Conservation (phyloP, 805 yeast genomes). For the Huiozyma naganishii region DNA sequence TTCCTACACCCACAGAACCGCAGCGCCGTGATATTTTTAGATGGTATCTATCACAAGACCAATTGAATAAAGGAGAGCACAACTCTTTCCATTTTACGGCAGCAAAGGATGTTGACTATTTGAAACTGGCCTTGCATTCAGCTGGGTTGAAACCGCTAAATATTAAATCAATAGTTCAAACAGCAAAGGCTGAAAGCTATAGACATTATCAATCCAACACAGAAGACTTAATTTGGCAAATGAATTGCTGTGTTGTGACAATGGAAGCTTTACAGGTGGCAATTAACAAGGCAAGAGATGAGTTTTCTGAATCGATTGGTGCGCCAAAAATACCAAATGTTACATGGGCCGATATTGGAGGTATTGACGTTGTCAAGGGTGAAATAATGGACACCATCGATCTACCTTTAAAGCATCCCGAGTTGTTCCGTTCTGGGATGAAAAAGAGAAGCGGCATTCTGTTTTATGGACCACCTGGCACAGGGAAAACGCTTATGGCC, state of each 20-base stretch:
- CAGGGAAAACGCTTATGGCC: conserved; percentile 91
- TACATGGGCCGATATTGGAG: conserved; percentile 96
- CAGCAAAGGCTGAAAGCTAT: conserved; percentile 47
- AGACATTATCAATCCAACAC: conserved; percentile 31
- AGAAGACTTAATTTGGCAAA: conserved; percentile 17
- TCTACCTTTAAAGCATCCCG: conserved; percentile 90
- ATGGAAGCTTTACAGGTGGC: conserved; percentile 42
- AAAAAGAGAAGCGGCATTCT: conserved; percentile 90
- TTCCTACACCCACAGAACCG: conserved; percentile 66
- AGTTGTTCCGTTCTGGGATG: conserved; percentile 75
- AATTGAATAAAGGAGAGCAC: conserved; percentile 9
- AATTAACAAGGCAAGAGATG: conserved; percentile 71
- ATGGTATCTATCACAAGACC: conserved; percentile 33
- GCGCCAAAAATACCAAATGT: conserved; percentile 95
- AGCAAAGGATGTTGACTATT: conserved; percentile 33
- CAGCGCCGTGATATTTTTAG: conserved; percentile 61
- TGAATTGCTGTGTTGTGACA: conserved; percentile 29
- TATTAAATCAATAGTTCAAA: conserved; percentile 55
- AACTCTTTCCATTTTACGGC: conserved; percentile 1
- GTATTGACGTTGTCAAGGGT: conserved; percentile 78
- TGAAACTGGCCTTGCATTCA: conserved; percentile 64
- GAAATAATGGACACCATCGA: conserved; percentile 94
- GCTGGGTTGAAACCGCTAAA: conserved; percentile 91
- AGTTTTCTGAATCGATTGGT: conserved; percentile 88
- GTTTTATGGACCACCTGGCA: conserved; percentile 98